Evolutionary conservation across 169 alveolate species (phyloP).

Genomic region (Cryptosporidium ubiquitum): DNA sequence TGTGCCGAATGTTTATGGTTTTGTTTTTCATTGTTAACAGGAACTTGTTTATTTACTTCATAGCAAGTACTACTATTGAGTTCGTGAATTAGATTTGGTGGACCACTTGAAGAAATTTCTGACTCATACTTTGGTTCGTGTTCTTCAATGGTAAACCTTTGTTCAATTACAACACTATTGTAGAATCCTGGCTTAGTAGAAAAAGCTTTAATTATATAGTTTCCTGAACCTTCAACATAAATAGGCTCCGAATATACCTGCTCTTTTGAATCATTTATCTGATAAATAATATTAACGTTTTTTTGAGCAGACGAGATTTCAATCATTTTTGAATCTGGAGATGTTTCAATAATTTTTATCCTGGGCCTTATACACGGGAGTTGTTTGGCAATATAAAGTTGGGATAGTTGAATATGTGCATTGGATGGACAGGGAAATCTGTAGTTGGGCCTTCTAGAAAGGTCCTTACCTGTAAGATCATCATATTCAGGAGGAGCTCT

Average conservation of each 20-base stretch:
- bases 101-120: neutral
- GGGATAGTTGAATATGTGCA: slow-evolving; percentile 64
- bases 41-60: neutral
- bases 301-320: slow-evolving; percentile 21
- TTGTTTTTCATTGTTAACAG: neutral
- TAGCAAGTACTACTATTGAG: neutral
- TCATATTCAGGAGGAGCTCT: slow-evolving; percentile 68
- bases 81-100: neutral
- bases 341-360: neutral
- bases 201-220: slow-evolving; percentile 28
- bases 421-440: slow-evolving; percentile 69
- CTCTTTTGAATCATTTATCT: slow-evolving; percentile 49
- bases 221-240: slow-evolving; percentile 18
- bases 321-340: slow-evolving; percentile 6
- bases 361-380: slow-evolving; percentile 30
- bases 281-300: slow-evolving; percentile 28
- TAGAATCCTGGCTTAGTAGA: slow-evolving; percentile 32
- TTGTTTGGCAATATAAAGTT: slow-evolving; percentile 35
- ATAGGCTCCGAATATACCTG: slow-evolving; percentile 52
- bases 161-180: neutral
- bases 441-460: slow-evolving; percentile 62
- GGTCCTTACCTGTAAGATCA: slow-evolving; percentile 59
- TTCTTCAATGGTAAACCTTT: slow-evolving; percentile 7
- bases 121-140: neutral
- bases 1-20: neutral